A percentile compares a stretch with the other conserved stretches of the same genome.
Conservation (phyloP, 2,329 filamentous ascomycete species). For the Neopestalotiopsis sp. region DNA sequence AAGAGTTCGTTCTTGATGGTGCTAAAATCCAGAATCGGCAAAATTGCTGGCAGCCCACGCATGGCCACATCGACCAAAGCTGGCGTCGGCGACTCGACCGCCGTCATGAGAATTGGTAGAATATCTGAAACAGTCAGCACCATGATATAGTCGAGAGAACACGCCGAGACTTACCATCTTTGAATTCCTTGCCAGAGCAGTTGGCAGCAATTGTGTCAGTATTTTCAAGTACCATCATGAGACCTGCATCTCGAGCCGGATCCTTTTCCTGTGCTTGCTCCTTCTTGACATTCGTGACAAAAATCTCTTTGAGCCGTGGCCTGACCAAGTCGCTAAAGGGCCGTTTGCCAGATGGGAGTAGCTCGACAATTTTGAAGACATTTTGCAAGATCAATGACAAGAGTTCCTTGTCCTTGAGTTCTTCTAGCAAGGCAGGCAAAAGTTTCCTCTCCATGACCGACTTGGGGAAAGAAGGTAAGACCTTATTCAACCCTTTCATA, state of each 20-base stretch:
- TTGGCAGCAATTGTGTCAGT: conserved; percentile 78
- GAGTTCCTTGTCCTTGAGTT: conserved; percentile 90
- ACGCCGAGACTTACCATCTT: conserved; percentile 69
- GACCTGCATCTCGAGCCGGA: conserved; percentile 80
- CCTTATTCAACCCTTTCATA: conserved; percentile 83
- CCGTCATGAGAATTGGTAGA: conserved; percentile 81
- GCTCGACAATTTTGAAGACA: conserved; percentile 84
- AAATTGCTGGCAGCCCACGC: conserved; percentile 75
- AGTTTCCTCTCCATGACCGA: conserved; percentile 96
- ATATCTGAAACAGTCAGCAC: conserved; percentile 64
- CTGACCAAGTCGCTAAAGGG: conserved; percentile 85
- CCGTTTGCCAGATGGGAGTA: conserved; percentile 77
- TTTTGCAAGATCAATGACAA: conserved; percentile 87
- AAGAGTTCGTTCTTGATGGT: conserved; percentile 98
- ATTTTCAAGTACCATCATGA: conserved; percentile 91
- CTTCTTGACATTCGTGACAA: conserved; percentile 66
- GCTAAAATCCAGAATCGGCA: conserved; percentile 91
- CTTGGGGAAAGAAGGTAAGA: conserved; percentile 89
- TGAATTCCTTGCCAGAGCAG: conserved; percentile 89
- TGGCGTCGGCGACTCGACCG: conserved; percentile 88
- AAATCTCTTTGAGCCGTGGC: conserved; percentile 83
- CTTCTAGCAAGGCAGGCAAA: conserved; percentile 84
- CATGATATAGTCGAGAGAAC: background rate
- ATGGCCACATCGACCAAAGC: conserved; percentile 86
- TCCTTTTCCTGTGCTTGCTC: conserved; percentile 73